Conservation (phyloP, 768 basidiomycete species). For the Stropharia rugosoannulata region DNA sequence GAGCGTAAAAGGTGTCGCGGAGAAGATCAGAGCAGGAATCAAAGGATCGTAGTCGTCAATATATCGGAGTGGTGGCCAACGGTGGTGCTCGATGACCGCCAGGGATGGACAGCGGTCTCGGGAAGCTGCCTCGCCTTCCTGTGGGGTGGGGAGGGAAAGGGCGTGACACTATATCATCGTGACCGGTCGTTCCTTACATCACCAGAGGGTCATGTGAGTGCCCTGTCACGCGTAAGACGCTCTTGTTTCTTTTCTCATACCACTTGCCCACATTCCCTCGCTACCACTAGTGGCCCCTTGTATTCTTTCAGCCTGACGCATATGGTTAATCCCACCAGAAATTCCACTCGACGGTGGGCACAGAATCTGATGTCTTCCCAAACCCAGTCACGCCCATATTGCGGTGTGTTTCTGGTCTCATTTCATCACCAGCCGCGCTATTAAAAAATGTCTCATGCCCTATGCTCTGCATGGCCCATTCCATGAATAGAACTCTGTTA, state of each 20-base stretch:
- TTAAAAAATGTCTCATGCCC: not conserved
- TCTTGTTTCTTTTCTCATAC: not conserved
- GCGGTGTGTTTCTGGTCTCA: not conserved
- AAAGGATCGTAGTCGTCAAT: constrained; percentile 14
- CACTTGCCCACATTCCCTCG: not conserved
- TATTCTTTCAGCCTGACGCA: not conserved
- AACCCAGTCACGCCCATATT: constrained; percentile 9
- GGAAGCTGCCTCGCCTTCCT: constrained; percentile 16
- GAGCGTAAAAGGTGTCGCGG: constrained; percentile 23
- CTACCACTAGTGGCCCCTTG: not conserved
- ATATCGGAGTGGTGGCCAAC: constrained; percentile 11
- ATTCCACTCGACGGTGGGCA: too few species aligned
- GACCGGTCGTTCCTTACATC: constrained; percentile 14
- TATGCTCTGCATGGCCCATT: too few species aligned
- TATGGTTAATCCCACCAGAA: not conserved
- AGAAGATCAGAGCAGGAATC: constrained; percentile 17
- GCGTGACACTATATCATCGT: constrained; percentile 24
- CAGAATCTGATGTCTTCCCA: not conserved
- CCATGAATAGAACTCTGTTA: too few species aligned
- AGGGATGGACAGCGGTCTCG: constrained; percentile 12
- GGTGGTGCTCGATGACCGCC: constrained; percentile 12
- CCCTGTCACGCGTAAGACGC: constrained; percentile 13
- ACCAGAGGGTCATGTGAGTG: constrained; percentile 21
- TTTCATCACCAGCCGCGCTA: not conserved
- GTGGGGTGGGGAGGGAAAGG: constrained; percentile 16